Evolutionary conservation across 495 filamentous ascomycete genomes (phyloP).

Genomic region (Articulospora tetracladia): DNA sequence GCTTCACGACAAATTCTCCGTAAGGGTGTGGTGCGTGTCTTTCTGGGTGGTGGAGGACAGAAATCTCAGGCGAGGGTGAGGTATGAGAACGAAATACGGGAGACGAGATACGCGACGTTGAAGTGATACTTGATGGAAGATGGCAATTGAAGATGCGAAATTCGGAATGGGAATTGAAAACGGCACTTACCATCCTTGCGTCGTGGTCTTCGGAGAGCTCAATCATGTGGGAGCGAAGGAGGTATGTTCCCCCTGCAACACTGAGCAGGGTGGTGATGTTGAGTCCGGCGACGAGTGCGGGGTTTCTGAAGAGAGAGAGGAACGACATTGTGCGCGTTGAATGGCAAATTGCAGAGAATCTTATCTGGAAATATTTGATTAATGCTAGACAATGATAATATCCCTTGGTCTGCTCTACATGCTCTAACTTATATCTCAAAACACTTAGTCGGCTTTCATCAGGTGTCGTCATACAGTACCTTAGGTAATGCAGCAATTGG

Average conservation of each 20-base stretch:
- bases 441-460: not conserved
- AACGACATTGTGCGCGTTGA: slow-evolving; percentile 23
- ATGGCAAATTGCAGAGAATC: no score
- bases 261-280: slow-evolving; percentile 33
- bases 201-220: slow-evolving; percentile 43
- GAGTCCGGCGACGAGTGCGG: slow-evolving; percentile 23
- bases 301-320: slow-evolving; percentile 18
- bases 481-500: not conserved
- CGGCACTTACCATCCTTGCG: slow-evolving; percentile 31
- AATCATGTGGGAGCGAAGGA: slow-evolving; percentile 33
- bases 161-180: not conserved
- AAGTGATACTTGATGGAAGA: no score
- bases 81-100: no score
- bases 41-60: no score
- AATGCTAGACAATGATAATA: no score
- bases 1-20: not conserved
- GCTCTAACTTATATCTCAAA: not conserved
- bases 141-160: not conserved
- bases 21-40: no score
- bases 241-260: slow-evolving; percentile 26
- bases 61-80: no score
- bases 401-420: no score
- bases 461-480: not conserved
- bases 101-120: no score
- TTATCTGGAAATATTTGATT: no score